phyloP scores from a whole-genome alignment of 2,329 filamentous ascomycete species.

The Monosporascus sp. region DNA sequence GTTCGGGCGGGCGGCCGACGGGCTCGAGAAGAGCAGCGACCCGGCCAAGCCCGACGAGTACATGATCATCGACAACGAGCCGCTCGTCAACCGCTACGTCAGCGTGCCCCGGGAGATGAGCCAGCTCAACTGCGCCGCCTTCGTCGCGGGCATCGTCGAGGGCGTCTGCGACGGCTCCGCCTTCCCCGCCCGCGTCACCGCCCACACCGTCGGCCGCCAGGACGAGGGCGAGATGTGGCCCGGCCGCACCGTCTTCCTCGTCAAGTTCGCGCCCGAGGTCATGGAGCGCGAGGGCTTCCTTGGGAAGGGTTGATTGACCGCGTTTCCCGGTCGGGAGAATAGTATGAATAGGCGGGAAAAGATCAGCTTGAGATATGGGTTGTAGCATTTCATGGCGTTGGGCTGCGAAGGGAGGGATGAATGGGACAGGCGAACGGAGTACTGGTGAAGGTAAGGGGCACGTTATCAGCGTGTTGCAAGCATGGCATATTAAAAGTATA shows the following conservation, averaged over 20 bases:
- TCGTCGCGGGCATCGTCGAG: slow-evolving; percentile 90
- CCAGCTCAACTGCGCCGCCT: slow-evolving; percentile 93
- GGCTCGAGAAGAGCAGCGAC: slow-evolving; percentile 81
- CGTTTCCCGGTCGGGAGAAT: too few relatives aligned
- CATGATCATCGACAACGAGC: slow-evolving; percentile 99
- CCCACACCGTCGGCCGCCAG: slow-evolving; percentile 66
- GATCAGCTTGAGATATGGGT: slow-evolving; percentile 9
- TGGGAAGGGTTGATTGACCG: slow-evolving; percentile 43
- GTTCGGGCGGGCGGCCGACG: slow-evolving; percentile 85
- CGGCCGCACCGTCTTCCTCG: slow-evolving; percentile 88
- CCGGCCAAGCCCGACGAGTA: slow-evolving; percentile 87
- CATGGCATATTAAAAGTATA: neutral
- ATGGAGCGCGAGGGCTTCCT: slow-evolving; percentile 85
- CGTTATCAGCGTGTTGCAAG: slow-evolving; percentile 2
- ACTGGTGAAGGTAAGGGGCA: neutral
- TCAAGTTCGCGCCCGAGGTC: slow-evolving; percentile 88
- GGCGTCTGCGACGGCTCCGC: slow-evolving; percentile 91
- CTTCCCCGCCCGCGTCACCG: slow-evolving; percentile 83
- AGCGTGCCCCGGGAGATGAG: slow-evolving; percentile 92
- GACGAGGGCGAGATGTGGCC: slow-evolving; percentile 77
- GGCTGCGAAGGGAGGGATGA: neutral
- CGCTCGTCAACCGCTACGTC: slow-evolving; percentile 90
- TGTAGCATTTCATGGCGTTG: slow-evolving; percentile 15
- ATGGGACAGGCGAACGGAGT: neutral
- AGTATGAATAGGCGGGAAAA: neutral